A percentile compares a stretch with the other conserved stretches of the same genome.
These are phyloP conservation scores for Chaetoceros muelleri DNA, from an alignment of 108 stramenopile genomes.

Conservation along the genomic window DNA sequence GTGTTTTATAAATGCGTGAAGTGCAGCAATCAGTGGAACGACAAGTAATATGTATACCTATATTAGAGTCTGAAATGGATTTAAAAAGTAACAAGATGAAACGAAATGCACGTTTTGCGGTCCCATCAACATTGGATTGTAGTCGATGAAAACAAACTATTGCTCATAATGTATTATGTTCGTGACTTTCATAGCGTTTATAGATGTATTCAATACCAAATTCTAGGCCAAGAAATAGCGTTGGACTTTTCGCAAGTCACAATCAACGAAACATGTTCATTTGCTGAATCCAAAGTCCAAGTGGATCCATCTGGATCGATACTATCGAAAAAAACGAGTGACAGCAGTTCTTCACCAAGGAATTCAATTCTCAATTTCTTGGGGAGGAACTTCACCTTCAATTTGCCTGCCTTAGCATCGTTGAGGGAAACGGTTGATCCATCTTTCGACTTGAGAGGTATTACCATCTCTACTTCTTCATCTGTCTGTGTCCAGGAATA, in stretches of 20 bases:
- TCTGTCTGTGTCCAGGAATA: constrained; percentile 66
- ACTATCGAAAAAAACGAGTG: constrained; percentile 29
- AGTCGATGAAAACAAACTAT: too few species aligned
- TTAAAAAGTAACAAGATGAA: too few species aligned
- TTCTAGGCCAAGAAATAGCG: constrained; percentile 26
- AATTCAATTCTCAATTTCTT: constrained; percentile 28
- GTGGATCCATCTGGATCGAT: constrained; percentile 71
- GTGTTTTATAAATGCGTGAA: constrained; percentile 93
- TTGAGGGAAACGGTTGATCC: too few species aligned
- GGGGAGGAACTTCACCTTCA: constrained; percentile 43
- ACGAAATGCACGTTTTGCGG: too few species aligned
- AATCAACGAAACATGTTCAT: constrained; percentile 5
- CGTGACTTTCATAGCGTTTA: too few species aligned
- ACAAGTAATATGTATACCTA: constrained; percentile 76
- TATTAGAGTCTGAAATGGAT: too few species aligned
- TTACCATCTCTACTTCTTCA: constrained; percentile 53
- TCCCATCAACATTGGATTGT: too few species aligned
- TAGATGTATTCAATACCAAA: too few species aligned
- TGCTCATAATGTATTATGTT: too few species aligned
- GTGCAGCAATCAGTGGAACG: constrained; percentile 86
- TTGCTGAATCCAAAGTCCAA: constrained; percentile 57
- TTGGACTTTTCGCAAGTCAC: constrained; percentile 26
- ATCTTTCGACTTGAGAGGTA: constrained; percentile 24
- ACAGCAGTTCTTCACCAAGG: constrained; percentile 15
- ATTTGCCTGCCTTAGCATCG: constrained; percentile 10